phyloP scores from a whole-genome alignment of 257 asterid species.

The Ophiorrhiza pumila region DNA sequence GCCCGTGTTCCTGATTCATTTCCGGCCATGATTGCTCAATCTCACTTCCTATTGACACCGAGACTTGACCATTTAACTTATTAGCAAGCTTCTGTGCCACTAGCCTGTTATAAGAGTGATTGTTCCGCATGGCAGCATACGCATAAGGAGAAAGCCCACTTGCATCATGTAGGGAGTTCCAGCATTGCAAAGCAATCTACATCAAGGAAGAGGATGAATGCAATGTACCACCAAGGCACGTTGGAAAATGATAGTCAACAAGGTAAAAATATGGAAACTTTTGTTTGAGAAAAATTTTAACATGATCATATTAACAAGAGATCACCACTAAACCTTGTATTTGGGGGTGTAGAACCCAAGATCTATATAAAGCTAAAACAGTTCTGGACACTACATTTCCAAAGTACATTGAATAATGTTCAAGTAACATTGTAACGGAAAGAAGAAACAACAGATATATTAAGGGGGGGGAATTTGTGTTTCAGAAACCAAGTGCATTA shows the following conservation, averaged over 20 bases:
- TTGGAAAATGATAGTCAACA: neutral
- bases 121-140: constrained; percentile 67
- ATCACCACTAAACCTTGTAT: neutral
- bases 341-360: neutral
- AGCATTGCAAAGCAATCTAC: constrained; percentile 66
- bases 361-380: neutral
- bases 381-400: neutral
- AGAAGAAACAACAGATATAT: neutral
- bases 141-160: constrained; percentile 75
- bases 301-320: neutral
- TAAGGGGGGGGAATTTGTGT: neutral
- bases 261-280: neutral
- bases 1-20: constrained; percentile 19
- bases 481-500: neutral
- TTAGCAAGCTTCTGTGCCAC: constrained; percentile 57
- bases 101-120: constrained; percentile 57
- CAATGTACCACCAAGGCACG: neutral
- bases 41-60: constrained; percentile 44
- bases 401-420: neutral
- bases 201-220: constrained; percentile 9
- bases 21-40: constrained; percentile 30
- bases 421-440: neutral
- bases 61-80: constrained; percentile 41
- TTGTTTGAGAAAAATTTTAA: neutral
- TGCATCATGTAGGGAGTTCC: constrained; percentile 67